These are phyloP conservation scores for Rhizopus sp. DNA, from an alignment of 371 early-diverging fungal genomes.

Conservation along the genomic window DNA sequence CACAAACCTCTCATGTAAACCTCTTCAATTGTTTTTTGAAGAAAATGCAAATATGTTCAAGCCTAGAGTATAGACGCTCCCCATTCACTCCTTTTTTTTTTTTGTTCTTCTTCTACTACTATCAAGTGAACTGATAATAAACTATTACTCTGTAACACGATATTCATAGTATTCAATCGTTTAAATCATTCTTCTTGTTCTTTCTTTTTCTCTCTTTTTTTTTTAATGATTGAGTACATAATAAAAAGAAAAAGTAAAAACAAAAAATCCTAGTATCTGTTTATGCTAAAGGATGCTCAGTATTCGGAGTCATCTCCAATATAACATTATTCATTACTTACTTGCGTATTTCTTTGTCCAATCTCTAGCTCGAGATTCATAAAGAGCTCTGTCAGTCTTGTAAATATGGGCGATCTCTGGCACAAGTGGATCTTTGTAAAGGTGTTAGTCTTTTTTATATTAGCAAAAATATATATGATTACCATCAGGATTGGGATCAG, in stretches of 20 bases:
- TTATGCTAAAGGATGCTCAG: neutral
- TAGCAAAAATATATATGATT: constrained; percentile 7
- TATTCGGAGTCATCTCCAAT: too few relatives aligned
- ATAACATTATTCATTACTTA: constrained; percentile 17
- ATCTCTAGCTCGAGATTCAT: constrained; percentile 86
- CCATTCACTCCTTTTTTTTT: neutral
- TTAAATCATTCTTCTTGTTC: neutral
- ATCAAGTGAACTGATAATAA: neutral
- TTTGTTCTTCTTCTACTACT: constrained; percentile 1
- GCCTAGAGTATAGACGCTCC: constrained; percentile 24
- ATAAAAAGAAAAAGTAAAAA: neutral
- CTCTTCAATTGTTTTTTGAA: constrained; percentile 24
- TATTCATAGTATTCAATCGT: too few relatives aligned
- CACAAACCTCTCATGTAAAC: constrained; percentile 15
- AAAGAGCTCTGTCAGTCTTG: constrained; percentile 87
- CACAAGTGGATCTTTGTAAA: constrained; percentile 78
- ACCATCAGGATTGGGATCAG: constrained; percentile 95
- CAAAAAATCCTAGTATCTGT: neutral
- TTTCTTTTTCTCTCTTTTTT: neutral
- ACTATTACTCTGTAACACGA: neutral
- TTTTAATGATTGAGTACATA: neutral
- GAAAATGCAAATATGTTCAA: constrained; percentile 36
- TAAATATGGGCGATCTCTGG: constrained; percentile 96
- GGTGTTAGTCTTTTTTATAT: neutral
- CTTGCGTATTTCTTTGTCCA: constrained; percentile 90